These are phyloP conservation scores for Cystobasidium tubakii DNA, from an alignment of 768 basidiomycete genomes.

Conservation along the genomic window DNA sequence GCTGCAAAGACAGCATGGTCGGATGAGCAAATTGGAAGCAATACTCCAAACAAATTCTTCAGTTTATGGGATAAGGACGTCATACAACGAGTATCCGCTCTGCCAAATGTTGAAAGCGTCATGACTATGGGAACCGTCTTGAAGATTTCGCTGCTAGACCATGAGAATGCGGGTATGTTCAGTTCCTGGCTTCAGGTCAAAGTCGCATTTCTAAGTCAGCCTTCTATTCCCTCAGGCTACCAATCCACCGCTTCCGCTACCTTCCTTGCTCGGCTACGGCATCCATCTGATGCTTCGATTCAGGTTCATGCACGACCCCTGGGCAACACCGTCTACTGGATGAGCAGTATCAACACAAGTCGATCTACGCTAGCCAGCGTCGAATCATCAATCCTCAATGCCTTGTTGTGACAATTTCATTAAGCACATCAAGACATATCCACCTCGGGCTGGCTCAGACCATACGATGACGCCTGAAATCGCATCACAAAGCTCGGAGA, in stretches of 20 bases:
- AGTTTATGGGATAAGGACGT: conserved; percentile 82
- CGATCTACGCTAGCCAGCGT: conserved; percentile 38
- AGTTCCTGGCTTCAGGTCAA: too few relatives aligned
- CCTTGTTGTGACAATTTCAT: neutral
- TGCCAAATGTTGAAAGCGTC: conserved; percentile 59
- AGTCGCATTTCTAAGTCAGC: too few relatives aligned
- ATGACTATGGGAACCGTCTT: conserved; percentile 87
- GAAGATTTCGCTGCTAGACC: conserved; percentile 63
- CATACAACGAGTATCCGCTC: conserved; percentile 59
- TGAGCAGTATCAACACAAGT: conserved; percentile 73
- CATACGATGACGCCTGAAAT: too few relatives aligned
- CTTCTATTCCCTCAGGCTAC: conserved; percentile 55
- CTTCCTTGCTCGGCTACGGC: conserved; percentile 57
- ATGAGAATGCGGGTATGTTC: conserved; percentile 56
- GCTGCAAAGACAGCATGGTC: conserved; percentile 62
- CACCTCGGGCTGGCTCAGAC: too few relatives aligned
- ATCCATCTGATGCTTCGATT: conserved; percentile 53
- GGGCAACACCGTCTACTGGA: conserved; percentile 87
- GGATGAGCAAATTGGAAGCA: neutral
- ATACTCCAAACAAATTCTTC: conserved; percentile 53
- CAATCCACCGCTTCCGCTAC: conserved; percentile 61
- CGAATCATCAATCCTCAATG: conserved; percentile 29
- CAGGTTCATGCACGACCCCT: conserved; percentile 77
- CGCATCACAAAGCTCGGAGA: too few relatives aligned
- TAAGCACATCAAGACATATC: too few relatives aligned